Evolutionary conservation across 495 filamentous ascomycete genomes (phyloP).

Genomic region (Daldinia caldariorum): DNA sequence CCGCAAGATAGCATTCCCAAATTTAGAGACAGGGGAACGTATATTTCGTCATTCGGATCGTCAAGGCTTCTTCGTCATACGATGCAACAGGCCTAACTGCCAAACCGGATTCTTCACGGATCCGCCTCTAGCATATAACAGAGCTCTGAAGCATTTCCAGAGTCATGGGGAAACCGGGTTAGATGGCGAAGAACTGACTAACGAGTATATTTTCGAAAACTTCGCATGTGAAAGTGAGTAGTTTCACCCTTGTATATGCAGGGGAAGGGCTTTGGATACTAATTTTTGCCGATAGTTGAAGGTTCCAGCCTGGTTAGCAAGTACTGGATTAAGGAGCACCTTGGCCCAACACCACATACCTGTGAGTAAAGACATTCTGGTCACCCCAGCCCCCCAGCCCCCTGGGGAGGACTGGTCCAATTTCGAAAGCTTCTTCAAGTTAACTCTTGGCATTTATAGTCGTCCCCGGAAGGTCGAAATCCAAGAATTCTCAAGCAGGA

Average conservation of each 20-base stretch:
- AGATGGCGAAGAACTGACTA: conserved; percentile 38
- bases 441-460: conserved; percentile 18
- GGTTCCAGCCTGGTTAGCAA: conserved; percentile 43
- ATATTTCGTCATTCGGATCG: conserved; percentile 46
- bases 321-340: conserved; percentile 48
- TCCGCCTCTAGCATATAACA: conserved; percentile 42
- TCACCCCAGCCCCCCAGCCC: background rate
- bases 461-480: conserved; percentile 35
- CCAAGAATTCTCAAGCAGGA: conserved; percentile 19
- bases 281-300: conserved; percentile 36
- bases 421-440: background rate
- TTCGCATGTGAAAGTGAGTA: conserved; percentile 42
- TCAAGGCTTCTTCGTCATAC: conserved; percentile 43
- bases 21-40: conserved; percentile 40
- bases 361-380: conserved; percentile 31
- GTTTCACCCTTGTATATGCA: background rate
- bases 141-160: conserved; percentile 47
- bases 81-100: conserved; percentile 39
- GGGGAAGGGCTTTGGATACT: background rate
- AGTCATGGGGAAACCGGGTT: conserved; percentile 30
- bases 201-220: conserved; percentile 46
- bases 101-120: conserved; percentile 41
- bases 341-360: conserved; percentile 41
- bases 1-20: conserved; percentile 42
- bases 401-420: background rate